These are phyloP conservation scores for Juglanconis juglandina DNA, from an alignment of 2,329 filamentous ascomycete genomes.

Conservation along the genomic window DNA sequence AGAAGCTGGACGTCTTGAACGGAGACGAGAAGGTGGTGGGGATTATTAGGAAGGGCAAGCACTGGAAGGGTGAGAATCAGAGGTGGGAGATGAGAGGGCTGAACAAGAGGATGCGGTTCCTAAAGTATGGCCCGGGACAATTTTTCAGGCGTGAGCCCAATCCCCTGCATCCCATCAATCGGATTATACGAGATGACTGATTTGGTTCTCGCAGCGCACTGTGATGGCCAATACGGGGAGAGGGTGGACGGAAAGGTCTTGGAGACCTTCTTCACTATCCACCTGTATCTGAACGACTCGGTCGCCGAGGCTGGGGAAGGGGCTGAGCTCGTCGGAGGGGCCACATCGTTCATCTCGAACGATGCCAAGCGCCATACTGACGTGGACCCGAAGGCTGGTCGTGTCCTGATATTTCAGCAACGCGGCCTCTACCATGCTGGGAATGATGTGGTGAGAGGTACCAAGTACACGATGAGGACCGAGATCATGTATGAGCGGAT, in stretches of 20 bases:
- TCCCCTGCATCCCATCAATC: background rate
- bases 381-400: slow-evolving; percentile 53
- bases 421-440: slow-evolving; percentile 49
- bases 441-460: slow-evolving; percentile 46
- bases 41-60: slow-evolving; percentile 15
- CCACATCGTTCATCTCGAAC: slow-evolving; percentile 50
- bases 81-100: slow-evolving; percentile 47
- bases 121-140: slow-evolving; percentile 68
- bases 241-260: slow-evolving; percentile 41
- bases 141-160: slow-evolving; percentile 59
- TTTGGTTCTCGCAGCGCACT: slow-evolving; percentile 50
- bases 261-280: slow-evolving; percentile 51
- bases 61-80: slow-evolving; percentile 18
- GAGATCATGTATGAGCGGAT: slow-evolving; percentile 15
- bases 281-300: slow-evolving; percentile 53
- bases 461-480: slow-evolving; percentile 45
- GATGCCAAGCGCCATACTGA: slow-evolving; percentile 44
- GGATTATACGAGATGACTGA: background rate
- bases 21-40: slow-evolving; percentile 30
- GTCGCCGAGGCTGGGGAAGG: slow-evolving; percentile 35
- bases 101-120: slow-evolving; percentile 72
- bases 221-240: slow-evolving; percentile 62
- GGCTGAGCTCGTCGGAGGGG: slow-evolving; percentile 46
- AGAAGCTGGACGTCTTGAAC: slow-evolving; percentile 35
- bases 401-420: slow-evolving; percentile 61